These are phyloP conservation scores for Aspergillus ochraceoroseus DNA, from an alignment of 2,329 filamentous ascomycete genomes.

Conservation along the genomic window DNA sequence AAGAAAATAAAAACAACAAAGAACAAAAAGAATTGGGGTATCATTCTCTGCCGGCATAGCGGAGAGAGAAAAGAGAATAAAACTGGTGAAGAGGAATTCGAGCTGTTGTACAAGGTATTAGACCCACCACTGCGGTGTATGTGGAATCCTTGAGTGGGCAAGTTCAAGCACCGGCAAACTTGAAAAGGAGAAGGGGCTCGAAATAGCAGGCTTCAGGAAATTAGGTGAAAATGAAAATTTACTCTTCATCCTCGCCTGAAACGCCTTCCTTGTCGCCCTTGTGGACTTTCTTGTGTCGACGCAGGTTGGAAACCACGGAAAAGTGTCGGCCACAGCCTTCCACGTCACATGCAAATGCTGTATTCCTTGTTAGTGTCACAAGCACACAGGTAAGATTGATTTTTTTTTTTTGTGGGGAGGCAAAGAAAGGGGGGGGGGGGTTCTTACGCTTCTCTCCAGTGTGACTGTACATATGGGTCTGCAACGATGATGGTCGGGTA, in stretches of 20 bases:
- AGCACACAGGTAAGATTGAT: neutral
- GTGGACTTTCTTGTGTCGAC: constrained; percentile 93
- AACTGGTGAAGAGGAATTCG: constrained; percentile 25
- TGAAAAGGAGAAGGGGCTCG: constrained; percentile 9
- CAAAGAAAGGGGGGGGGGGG: no score
- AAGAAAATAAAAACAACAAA: constrained; percentile 16
- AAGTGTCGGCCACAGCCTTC: constrained; percentile 94
- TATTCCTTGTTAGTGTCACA: constrained; percentile 20
- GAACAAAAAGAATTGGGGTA: constrained; percentile 23
- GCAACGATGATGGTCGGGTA: constrained; percentile 85
- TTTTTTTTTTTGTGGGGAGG: no score
- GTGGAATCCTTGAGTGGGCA: no score
- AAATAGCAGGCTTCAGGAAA: constrained; percentile 16
- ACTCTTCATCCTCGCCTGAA: constrained; percentile 42
- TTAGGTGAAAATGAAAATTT: constrained; percentile 16
- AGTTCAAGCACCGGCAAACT: no score
- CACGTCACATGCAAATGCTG: constrained; percentile 90
- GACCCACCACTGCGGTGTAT: constrained; percentile 18
- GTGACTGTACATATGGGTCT: constrained; percentile 98
- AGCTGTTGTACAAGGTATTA: constrained; percentile 33
- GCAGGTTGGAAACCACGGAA: constrained; percentile 92
- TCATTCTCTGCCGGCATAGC: constrained; percentile 24
- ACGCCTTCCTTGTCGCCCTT: constrained; percentile 55
- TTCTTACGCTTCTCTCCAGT: constrained; percentile 95
- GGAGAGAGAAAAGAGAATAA: constrained; percentile 23